Evolutionary conservation across 495 filamentous ascomycete genomes (phyloP).

Genomic region (Lasiosphaeris hirsuta): DNA sequence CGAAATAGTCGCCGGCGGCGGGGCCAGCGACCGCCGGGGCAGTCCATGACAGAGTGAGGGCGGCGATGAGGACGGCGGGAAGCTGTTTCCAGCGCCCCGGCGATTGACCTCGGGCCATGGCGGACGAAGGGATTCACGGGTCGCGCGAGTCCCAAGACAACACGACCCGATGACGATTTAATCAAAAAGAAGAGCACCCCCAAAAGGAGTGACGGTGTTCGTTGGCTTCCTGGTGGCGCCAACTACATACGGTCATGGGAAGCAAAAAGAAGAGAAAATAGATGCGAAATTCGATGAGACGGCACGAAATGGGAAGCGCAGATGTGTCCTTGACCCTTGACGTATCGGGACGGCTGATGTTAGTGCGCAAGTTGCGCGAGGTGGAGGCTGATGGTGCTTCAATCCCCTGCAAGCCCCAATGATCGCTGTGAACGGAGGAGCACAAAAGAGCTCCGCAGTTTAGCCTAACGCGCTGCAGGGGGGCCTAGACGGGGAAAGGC

Average conservation of each 20-base stretch:
- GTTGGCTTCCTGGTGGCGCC: slow-evolving; percentile 19
- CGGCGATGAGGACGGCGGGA: slow-evolving; percentile 30
- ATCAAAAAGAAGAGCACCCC: background rate
- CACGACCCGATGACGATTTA: background rate
- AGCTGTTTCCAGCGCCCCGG: slow-evolving; percentile 35
- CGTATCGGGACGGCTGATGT: background rate
- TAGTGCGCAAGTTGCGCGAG: no score
- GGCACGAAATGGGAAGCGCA: background rate
- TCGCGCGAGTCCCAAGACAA: slow-evolving; percentile 8
- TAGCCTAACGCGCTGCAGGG: no score
- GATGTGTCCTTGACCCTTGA: background rate
- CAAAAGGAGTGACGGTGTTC: background rate
- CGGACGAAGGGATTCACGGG: slow-evolving; percentile 2
- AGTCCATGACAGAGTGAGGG: slow-evolving; percentile 35
- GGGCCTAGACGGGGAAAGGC: no score
- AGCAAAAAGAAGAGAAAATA: background rate
- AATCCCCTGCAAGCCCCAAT: no score
- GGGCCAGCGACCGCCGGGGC: slow-evolving; percentile 33
- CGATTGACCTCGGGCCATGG: slow-evolving; percentile 25
- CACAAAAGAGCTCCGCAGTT: no score
- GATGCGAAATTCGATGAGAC: slow-evolving; percentile 3
- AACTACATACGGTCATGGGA: slow-evolving; percentile 11
- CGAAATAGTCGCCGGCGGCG: slow-evolving; percentile 83
- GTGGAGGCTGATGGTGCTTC: no score
- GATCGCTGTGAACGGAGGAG: no score